Evolutionary conservation across 495 filamentous ascomycete genomes (phyloP), one percentile per base, ranked within the genome.

Genomic region (Talaromyces adpressus): DNA sequence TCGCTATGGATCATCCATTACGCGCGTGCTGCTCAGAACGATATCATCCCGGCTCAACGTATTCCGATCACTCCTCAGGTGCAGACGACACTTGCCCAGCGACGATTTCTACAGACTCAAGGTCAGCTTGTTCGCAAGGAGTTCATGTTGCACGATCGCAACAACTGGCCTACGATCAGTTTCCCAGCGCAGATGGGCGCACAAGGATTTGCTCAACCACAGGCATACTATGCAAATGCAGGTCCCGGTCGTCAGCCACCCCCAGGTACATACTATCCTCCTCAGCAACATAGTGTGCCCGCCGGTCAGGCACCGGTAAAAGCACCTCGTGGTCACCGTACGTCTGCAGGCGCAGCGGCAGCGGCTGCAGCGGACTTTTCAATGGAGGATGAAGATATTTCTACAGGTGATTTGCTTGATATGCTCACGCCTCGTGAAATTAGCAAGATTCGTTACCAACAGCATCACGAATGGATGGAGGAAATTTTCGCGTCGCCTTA

Each of bases 401-500:
- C 87, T 4, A 82, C 87, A 2, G 92, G 92, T 16, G 94, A 98
- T 69, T 81, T 90, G 68, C 87, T 98, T 69, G 94, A 98, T 68
- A 82, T 91, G 57, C 76, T 96, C 39, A 93, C 89, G 0, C 92
- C 93, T 18, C 87, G 92, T 6, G 94, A 98, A 63, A 87, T 98
- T 66, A 93, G 91, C 67, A 78, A 87, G 65, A 83, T 85, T 67
- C 81, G 94, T 54, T 98, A 95, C 70, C 88, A 86, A 65, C 94
- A 97, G 68, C 94, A 98, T 69, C 94, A 98, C 67, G 92, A 96
- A 73, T 97, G 93, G 94, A 96, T 98, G 90, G 94, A 97, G 69
- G 93, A 98, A 75, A 86, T 98, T n/a, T 81, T 97, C 53, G 88
- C 88, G 2, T 96, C 92, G 0, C 91, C 92, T 0, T 97, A 93